Conservation (phyloP, 1,284 basidiomycete species). For the Trichosporon sp. region DNA sequence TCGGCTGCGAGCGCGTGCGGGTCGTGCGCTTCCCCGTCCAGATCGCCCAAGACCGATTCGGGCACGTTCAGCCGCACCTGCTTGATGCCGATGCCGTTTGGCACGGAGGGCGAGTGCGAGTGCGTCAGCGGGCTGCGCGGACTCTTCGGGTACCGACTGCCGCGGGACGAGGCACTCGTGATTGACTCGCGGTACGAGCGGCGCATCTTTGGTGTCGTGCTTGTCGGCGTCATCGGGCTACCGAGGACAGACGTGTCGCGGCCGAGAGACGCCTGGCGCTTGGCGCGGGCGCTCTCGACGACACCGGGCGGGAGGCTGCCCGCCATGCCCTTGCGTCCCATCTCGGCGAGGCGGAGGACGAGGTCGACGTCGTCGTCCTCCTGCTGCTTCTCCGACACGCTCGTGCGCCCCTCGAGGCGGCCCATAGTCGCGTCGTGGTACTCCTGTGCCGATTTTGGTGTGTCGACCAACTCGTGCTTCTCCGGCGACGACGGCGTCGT, state of each 20-base stretch:
- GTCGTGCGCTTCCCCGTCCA: conserved; percentile 12
- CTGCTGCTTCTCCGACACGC: not conserved
- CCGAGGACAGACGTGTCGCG: not conserved
- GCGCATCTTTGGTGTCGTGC: not conserved
- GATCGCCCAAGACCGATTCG: not conserved
- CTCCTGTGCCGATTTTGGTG: not conserved
- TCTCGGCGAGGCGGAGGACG: conserved; percentile 18
- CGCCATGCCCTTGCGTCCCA: conserved; percentile 14
- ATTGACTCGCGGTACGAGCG: conserved; percentile 14
- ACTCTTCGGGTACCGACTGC: conserved; percentile 1
- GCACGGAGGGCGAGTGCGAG: not conserved
- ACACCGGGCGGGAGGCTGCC: conserved; percentile 8
- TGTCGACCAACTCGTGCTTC: not conserved
- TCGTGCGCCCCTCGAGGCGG: conserved; percentile 11
- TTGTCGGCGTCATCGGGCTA: not conserved
- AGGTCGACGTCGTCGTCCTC: conserved; percentile 6
- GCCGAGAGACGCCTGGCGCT: conserved; percentile 10
- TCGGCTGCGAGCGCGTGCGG: not conserved
- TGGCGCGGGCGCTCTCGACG: conserved; percentile 10
- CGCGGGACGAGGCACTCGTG: not conserved
- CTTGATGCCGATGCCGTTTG: not conserved
- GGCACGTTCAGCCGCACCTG: conserved; percentile 9
- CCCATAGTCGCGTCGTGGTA: conserved; percentile 10
- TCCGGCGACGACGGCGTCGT: conserved; percentile 11
- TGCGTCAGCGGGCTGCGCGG: not conserved